Evolutionary conservation across 2,329 filamentous ascomycete species (phyloP), one percentile per base, ranked within the genome.

Genomic region (Xylaria polymorpha): DNA sequence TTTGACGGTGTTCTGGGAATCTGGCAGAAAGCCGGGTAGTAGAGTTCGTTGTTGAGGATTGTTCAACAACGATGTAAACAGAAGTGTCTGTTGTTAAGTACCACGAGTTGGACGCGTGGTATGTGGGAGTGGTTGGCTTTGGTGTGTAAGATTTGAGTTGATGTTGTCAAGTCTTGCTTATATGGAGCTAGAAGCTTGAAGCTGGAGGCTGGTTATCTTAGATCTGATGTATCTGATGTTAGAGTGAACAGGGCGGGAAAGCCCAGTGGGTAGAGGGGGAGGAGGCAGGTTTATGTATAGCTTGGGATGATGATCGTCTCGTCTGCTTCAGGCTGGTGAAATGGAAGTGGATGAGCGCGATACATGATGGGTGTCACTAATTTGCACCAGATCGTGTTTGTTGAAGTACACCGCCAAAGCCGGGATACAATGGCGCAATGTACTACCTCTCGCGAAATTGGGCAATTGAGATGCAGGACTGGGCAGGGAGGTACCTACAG

Each of bases 261-360:
- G 53, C 41, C 22, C 25, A n/a, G 41, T 58, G 64, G 66, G 57
- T 70, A 68, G 71, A 74, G 66, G 73, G 73, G 76, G 74, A 72
- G 72, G 66, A 70, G 72, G 66, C 57, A 71, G 67, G 71, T 74
- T 78, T 79, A 79, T 77, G 76, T 79, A 78, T 64, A 70, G 70
- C 68, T 56, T 32, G 53, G 68, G 68, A 74, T 72, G 72, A 73
- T 70, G 68, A 69, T 75, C 74, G 61, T 72, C 69, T 71, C 69
- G 65, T 74, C 50, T 66, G 63, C 53, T 65, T 55, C 68, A 51
- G 64, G 61, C 63, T 67, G 51, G 57, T 35, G 55, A 65, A 68
- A 71, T 67, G 50, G 61, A 46, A 71, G 53, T 56, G 68, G 69
- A 73, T 71, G 73, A 72, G 70, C 46, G 66, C 73, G 67, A 75